Evolutionary conservation across 2,329 filamentous ascomycete genomes (phyloP), one percentile per base, ranked within the genome.

Genomic region (Aureobasidium sp.): DNA sequence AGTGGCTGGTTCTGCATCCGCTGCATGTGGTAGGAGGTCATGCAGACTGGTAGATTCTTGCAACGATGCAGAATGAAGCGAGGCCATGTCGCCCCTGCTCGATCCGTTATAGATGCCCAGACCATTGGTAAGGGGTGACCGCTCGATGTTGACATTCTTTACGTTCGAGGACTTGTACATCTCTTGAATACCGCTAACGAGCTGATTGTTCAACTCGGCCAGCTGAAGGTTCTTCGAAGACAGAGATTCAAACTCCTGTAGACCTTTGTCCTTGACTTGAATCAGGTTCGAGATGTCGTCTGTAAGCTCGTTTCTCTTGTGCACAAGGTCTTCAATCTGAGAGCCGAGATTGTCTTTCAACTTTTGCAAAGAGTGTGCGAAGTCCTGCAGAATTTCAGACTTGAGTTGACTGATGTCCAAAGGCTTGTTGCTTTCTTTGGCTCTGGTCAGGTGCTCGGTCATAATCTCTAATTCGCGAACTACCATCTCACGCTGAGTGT

Each of bases 401-500:
- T 85, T 85, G 65, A 88, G 76, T 65, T 90, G 87, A 17, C 85
- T 84, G 34, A 93, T 80, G 69, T 97, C 90, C 64, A 97, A 80
- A 6, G 90, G 87, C 60, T 88, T 85, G 70, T 89, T 89, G 51
- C 84, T 89, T 66, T 90, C 87, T 76, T 96, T 97, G 61, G 91
- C 91, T 58, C 85, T 85, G 71, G 93, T 89, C 22, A 97, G 86
- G 71, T 94, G 93, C 49, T 92, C 90, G 4, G 91, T 92, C 69
- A 97, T 83, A 41, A 93, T 88, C 71, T 96, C 91, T 20, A 97
- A 80, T 74, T 97, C 91, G 44, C 90, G 88, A 69, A 97, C 90
- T 76, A 96, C 93, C 73, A 97, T 92, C 75, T 97, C 93, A 56
- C 91, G 91, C 75, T 97, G 91, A 0, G 92, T 93, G 72, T 97